Base-by-base conservation (phyloP, 2,329 filamentous ascomycete species). In the Xylariomycetidae sp. region DNA sequence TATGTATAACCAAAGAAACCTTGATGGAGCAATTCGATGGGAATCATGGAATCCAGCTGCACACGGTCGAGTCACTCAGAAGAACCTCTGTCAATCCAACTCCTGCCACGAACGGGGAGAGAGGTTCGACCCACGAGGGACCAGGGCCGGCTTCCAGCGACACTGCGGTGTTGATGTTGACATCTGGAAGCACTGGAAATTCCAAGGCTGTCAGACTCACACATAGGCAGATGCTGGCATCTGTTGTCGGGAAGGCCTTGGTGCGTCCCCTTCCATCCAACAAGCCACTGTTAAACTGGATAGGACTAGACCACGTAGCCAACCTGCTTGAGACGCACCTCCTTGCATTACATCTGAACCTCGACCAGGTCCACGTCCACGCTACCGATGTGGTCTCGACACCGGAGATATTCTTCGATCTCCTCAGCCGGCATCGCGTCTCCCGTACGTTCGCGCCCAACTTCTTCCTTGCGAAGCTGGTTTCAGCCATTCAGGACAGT, bases 221-320 rank as follows among this genome's bases (percentile, higher is more conserved):
- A 0, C 63, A 72, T 35, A 32, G 37, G 0, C 67, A 72, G 43
- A 42, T 73, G 0, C 27, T 69, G 1, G 43, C 58, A 1, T 54
- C 68, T 0, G 36, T 68, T 7, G 6, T 32, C 2, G 65, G 64
- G 13, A 73, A 74, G 43, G 34, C 39, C 3, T 17, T 34, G 3
- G 34, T 44, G 26, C 36, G 36, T 20, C 10, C 51, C 56, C 52
- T 53, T 3, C 47, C 47, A 0, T 28, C 38, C 4, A 50, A 55
- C 10, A 40, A 57, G 6, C 43, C 58, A 1, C 61, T 65, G 26
- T 46, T 73, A 4, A 68, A 64, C 40, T 72, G 68, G 68, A 61
- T 72, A 10, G 59, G 60, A 1, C 49, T 75, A 10, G 71, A 76
- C 39, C 74, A 77, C 37, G 70, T 74, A 8, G 72, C 66, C 0